These are phyloP conservation scores for Picocystis sp. DNA, from an alignment of 163 green algal genomes.

Conservation along the genomic window DNA sequence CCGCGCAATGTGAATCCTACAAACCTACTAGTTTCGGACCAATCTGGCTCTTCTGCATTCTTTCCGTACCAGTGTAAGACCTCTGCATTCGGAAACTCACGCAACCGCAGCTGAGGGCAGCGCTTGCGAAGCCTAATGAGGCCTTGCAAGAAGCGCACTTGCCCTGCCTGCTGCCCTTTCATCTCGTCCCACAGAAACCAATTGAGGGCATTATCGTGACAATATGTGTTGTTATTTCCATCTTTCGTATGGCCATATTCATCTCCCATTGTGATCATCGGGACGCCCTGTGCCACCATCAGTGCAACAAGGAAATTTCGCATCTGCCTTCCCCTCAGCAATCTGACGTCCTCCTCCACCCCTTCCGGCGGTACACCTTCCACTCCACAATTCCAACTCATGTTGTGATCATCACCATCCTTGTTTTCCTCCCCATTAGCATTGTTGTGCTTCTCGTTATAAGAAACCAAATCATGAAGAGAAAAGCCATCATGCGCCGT, in stretches of 20 bases:
- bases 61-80: constrained; percentile 61
- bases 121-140: constrained; percentile 26
- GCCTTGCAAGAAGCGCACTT: constrained; percentile 46
- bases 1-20: constrained; percentile 50
- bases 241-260: constrained; percentile 84
- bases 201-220: constrained; percentile 56
- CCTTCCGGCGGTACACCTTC: constrained; percentile 49
- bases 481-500: constrained; percentile 98
- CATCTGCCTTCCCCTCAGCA: constrained; percentile 63
- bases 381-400: constrained; percentile 92
- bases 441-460: constrained; percentile 91
- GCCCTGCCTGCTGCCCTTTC: constrained; percentile 29
- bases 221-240: constrained; percentile 64
- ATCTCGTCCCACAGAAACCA: constrained; percentile 49
- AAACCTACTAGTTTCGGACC: constrained; percentile 52
- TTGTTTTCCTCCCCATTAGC: constrained; percentile 51
- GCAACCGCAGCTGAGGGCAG: neutral
- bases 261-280: constrained; percentile 96
- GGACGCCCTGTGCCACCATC: constrained; percentile 78
- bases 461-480: constrained; percentile 77
- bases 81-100: constrained; percentile 14
- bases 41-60: constrained; percentile 49
- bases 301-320: constrained; percentile 79
- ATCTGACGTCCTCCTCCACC: constrained; percentile 2
- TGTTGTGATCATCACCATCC: constrained; percentile 90